Conservation (phyloP, 2,329 filamentous ascomycete species). For the Diaporthe velutina region DNA sequence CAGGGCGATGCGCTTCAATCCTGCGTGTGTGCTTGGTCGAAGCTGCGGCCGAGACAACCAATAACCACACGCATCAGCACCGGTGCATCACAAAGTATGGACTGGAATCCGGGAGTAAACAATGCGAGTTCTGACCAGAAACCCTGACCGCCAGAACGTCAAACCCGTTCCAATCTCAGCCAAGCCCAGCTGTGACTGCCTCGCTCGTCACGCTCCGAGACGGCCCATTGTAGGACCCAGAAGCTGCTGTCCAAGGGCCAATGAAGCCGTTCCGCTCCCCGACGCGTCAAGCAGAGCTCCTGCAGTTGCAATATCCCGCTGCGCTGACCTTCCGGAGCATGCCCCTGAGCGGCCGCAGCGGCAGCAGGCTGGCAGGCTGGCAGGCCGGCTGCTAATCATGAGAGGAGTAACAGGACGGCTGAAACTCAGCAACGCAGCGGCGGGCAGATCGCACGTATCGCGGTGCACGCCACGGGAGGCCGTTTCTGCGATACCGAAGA, state of each 20-base stretch:
- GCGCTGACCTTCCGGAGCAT: not conserved
- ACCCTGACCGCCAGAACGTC: conserved; percentile 37
- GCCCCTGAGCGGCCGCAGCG: conserved; percentile 20
- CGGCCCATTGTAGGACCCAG: conserved; percentile 32
- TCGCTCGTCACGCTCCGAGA: conserved; percentile 26
- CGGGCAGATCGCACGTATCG: conserved; percentile 22
- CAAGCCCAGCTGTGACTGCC: conserved; percentile 29
- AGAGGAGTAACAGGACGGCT: not conserved
- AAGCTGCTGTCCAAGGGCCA: conserved; percentile 20
- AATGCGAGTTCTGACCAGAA: conserved; percentile 24
- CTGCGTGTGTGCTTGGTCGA: conserved; percentile 14
- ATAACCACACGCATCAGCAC: conserved; percentile 7
- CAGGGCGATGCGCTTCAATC: conserved; percentile 23
- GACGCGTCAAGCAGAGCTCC: conserved; percentile 29
- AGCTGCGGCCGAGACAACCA: conserved; percentile 20
- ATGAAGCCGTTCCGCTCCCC: not conserved
- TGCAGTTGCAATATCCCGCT: conserved; percentile 26
- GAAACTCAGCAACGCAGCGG: conserved; percentile 16
- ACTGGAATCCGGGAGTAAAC: conserved; percentile 20
- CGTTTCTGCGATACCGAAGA: conserved; percentile 19
- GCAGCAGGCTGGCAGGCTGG: not conserved
- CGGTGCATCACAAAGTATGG: conserved; percentile 22
- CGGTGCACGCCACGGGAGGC: conserved; percentile 8
- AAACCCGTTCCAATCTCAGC: conserved; percentile 26
- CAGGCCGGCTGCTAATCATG: not conserved